Base-by-base conservation (phyloP, 164 flowering plant genomes). In the Piper longum region DNA sequence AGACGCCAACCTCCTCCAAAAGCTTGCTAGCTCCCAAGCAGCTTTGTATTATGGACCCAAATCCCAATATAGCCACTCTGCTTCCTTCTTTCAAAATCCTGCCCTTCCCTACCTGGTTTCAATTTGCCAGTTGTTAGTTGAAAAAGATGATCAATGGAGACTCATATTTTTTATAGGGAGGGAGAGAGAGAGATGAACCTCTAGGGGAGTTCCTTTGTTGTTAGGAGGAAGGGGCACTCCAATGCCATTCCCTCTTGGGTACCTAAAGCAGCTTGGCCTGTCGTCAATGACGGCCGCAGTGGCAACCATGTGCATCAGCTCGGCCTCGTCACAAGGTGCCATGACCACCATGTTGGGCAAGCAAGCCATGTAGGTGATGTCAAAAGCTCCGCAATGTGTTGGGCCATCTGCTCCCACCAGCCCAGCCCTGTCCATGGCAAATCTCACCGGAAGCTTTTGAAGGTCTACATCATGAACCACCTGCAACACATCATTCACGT, bases 321-420 rank as follows among this genome's bases (percentile, higher is more conserved):
- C 80, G 5, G 71, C 55, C 44, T 81, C 82, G 54, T 70, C 69
- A 4, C 82, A 75, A 26, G 82, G 82, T 13, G 79, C 83, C 85
- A 81, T 81, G 67, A 81, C 85, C 67, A 81, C 81, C 81, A 81
- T 81, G 67, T 81, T 81, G 6, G 85, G 85, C 41, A 79, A 71
- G 61, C 85, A 79, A 43, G 82, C 85, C 82, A 81, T 74, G 69
- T 62, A 81, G 19, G 85, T 73, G 5, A 71, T 69, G 69, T 79
- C 85, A 60, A 79, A 81, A 36, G 81, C 80, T 7, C 83, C 81
- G 57, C 81, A 75, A 65, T 81, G 82, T 3, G 83, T 81, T 18
- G 85, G 85, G 40, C 85, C 85, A 63, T 81, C 85, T 7, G 85
- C 81, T 7, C 82, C 85, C 0, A 81, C 85, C 11, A 81, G 72